These are phyloP conservation scores for Cetradonia linearis DNA, from an alignment of 495 filamentous ascomycete species.

Conservation along the genomic window DNA sequence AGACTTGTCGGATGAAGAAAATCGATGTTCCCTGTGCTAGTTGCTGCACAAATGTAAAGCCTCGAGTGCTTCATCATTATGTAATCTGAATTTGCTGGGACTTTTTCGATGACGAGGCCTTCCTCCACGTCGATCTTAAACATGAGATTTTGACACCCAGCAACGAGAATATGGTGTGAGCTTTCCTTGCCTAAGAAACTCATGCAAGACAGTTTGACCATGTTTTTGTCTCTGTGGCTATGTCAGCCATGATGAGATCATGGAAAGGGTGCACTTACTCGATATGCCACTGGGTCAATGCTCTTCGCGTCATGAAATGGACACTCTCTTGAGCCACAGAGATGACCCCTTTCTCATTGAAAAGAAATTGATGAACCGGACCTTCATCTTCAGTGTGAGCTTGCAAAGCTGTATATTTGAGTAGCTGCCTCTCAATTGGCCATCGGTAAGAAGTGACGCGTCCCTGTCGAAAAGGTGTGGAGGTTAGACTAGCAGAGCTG, in stretches of 20 bases:
- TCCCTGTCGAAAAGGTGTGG: slow-evolving; percentile 43
- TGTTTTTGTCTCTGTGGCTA: slow-evolving; percentile 49
- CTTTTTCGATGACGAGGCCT: slow-evolving; percentile 64
- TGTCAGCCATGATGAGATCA: background rate
- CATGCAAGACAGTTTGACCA: slow-evolving; percentile 83
- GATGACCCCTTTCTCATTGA: slow-evolving; percentile 78
- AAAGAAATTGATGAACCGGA: slow-evolving; percentile 65
- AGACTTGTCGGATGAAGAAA: slow-evolving; percentile 72
- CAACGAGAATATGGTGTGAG: slow-evolving; percentile 63
- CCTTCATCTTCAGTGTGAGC: slow-evolving; percentile 58
- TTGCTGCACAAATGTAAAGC: slow-evolving; percentile 85
- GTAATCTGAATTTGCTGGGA: slow-evolving; percentile 64
- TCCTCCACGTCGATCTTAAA: slow-evolving; percentile 83
- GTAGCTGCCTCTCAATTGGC: slow-evolving; percentile 52
- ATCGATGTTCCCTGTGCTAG: slow-evolving; percentile 70
- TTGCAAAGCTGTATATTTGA: slow-evolving; percentile 68
- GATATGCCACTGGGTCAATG: slow-evolving; percentile 77
- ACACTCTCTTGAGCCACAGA: slow-evolving; percentile 66
- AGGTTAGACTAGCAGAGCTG: background rate
- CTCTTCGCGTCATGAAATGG: slow-evolving; percentile 74
- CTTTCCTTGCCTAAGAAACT: slow-evolving; percentile 80
- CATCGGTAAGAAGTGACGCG: slow-evolving; percentile 71
- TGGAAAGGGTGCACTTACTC: slow-evolving; percentile 34
- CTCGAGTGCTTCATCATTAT: slow-evolving; percentile 76
- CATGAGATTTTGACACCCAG: slow-evolving; percentile 78